Percentiles rank a stretch among this genome's conserved stretches.
phyloP scores from a whole-genome alignment of 2,329 filamentous ascomycete species.

The Xylariaceae sp. region DNA sequence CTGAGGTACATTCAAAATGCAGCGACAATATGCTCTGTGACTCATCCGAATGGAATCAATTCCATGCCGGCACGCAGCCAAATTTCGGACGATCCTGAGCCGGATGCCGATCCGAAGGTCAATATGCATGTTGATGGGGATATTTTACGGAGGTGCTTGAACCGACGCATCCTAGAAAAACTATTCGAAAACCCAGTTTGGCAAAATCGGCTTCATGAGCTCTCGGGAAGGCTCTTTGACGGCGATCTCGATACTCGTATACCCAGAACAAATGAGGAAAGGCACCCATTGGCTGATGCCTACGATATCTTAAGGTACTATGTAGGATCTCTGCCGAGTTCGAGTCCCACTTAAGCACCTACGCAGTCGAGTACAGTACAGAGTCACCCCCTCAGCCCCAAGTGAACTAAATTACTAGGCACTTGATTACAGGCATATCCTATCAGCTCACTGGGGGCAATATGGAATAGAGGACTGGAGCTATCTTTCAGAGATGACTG shows the following conservation, averaged over 20 bases:
- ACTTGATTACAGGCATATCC: too few relatives aligned
- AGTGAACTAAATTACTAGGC: too few relatives aligned
- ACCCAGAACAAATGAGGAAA: background rate
- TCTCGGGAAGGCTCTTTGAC: slow-evolving; percentile 9
- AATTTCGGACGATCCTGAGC: slow-evolving; percentile 29
- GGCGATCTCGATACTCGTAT: background rate
- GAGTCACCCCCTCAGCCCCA: too few relatives aligned
- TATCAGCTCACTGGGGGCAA: too few relatives aligned
- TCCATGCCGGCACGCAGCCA: slow-evolving; percentile 1
- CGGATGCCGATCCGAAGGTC: slow-evolving; percentile 34
- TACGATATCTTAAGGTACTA: slow-evolving; percentile 53
- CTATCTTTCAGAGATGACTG: too few relatives aligned
- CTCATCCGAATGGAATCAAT: background rate
- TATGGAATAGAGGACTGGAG: too few relatives aligned
- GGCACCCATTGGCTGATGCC: slow-evolving; percentile 19
- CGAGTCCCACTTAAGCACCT: too few relatives aligned
- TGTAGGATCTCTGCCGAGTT: background rate
- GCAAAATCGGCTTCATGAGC: slow-evolving; percentile 18
- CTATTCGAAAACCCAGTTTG: slow-evolving; percentile 28
- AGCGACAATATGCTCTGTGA: slow-evolving; percentile 38
- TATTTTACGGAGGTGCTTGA: slow-evolving; percentile 52
- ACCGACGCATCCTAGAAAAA: slow-evolving; percentile 39
- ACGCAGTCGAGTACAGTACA: too few relatives aligned
- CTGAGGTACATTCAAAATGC: slow-evolving; percentile 72
- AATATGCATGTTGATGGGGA: slow-evolving; percentile 66